A percentile compares a stretch with the other conserved stretches of the same genome.
Conservation (phyloP, 305 asterid species). For the Coffea humblotiana region DNA sequence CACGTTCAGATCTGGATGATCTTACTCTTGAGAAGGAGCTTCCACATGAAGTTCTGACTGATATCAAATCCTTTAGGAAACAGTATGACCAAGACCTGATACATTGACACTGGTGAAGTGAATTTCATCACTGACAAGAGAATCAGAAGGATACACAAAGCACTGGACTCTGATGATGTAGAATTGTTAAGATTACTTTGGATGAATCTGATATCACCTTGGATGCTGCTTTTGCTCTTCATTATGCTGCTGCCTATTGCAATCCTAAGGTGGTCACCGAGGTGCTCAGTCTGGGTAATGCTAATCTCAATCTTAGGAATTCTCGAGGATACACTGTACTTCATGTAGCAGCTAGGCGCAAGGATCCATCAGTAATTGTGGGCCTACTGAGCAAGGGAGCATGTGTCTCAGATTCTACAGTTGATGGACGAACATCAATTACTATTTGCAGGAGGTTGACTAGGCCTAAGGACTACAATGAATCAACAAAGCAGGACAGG, state of each 20-base stretch:
- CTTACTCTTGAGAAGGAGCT: slow-evolving; percentile 63
- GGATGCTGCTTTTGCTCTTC: slow-evolving; percentile 67
- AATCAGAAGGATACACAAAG: slow-evolving; percentile 58
- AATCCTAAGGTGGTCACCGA: slow-evolving; percentile 59
- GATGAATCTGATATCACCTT: slow-evolving; percentile 66
- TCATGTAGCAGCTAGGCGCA: slow-evolving; percentile 77
- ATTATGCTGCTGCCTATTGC: slow-evolving; percentile 82
- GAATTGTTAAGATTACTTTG: slow-evolving; percentile 62
- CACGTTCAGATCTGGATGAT: slow-evolving; percentile 52
- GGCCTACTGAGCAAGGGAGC: slow-evolving; percentile 60
- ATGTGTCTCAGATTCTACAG: slow-evolving; percentile 49
- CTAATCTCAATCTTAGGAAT: slow-evolving; percentile 62
- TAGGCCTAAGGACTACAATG: slow-evolving; percentile 67
- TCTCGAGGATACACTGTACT: slow-evolving; percentile 67
- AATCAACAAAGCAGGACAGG: slow-evolving; percentile 52
- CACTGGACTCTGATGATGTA: slow-evolving; percentile 74
- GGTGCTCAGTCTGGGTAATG: slow-evolving; percentile 50
- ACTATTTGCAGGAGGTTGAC: slow-evolving; percentile 70
- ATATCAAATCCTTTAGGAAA: slow-evolving; percentile 41
- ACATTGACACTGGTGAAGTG: slow-evolving; percentile 27
- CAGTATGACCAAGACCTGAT: slow-evolving; percentile 38
- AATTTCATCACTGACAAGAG: slow-evolving; percentile 50
- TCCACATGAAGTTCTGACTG: slow-evolving; percentile 37
- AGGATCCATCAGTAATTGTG: slow-evolving; percentile 60
- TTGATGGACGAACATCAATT: slow-evolving; percentile 64